A percentile compares a stretch with the other conserved stretches of the same genome.
Evolutionary conservation across 176 grass and related monocot species (phyloP).

Genomic region (Eleusine coracana): DNA sequence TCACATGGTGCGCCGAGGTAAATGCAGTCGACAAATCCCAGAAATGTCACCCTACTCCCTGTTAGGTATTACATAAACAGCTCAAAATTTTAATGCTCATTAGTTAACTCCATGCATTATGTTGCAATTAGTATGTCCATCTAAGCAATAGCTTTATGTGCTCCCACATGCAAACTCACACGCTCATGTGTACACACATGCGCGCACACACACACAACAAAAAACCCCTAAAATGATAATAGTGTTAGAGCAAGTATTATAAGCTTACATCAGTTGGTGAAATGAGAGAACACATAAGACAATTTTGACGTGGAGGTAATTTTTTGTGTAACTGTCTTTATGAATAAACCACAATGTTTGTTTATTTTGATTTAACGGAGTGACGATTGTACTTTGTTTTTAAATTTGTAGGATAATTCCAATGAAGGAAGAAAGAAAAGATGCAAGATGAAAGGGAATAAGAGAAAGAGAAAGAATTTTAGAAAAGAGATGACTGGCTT

Average conservation of each 20-base stretch:
- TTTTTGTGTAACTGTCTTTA: not conserved
- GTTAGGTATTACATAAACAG: slow-evolving; percentile 40
- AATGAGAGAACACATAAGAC: too few relatives aligned
- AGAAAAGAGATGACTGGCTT: too few relatives aligned
- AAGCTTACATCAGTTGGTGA: too few relatives aligned
- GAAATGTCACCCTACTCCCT: slow-evolving; percentile 81
- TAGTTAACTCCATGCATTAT: not conserved
- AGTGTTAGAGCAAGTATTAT: not conserved
- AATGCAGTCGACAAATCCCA: slow-evolving; percentile 86
- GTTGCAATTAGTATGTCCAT: not conserved
- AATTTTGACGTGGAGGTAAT: not conserved
- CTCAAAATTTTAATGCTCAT: slow-evolving; percentile 26
- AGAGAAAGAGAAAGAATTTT: too few relatives aligned
- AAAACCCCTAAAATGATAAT: not conserved
- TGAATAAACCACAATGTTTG: not conserved
- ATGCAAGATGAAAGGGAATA: slow-evolving; percentile 14
- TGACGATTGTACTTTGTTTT: slow-evolving; percentile 24
- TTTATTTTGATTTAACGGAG: slow-evolving; percentile 8
- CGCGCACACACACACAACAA: not conserved
- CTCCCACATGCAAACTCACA: too few relatives aligned
- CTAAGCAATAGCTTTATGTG: not conserved
- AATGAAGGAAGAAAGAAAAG: slow-evolving; percentile 35
- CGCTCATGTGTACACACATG: too few relatives aligned
- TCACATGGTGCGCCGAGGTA: slow-evolving; percentile 77
- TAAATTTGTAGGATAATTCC: slow-evolving; percentile 39